Percentiles rank a stretch among this genome's conserved stretches.
phyloP scores from a whole-genome alignment of 805 yeast species.

The Pichia cabralensis region DNA sequence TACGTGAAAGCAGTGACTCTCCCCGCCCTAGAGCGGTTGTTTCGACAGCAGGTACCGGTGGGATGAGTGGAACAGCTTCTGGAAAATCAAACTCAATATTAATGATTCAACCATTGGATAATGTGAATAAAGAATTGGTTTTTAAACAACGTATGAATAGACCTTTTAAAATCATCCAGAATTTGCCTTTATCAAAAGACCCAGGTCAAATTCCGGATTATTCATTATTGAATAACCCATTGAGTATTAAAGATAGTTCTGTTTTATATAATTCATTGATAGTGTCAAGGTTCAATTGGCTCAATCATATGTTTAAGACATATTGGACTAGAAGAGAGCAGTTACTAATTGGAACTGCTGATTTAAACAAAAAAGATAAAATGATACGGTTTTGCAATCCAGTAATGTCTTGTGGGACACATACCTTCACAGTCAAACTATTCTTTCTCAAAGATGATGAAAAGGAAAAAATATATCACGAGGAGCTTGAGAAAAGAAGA shows the following conservation, averaged over 20 bases:
- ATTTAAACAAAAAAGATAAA: constrained; percentile 48
- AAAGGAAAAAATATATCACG: constrained; percentile 35
- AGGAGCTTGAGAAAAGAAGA: constrained; percentile 22
- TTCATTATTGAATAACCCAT: constrained; percentile 50
- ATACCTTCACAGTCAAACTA: constrained; percentile 61
- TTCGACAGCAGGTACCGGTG: too few species aligned
- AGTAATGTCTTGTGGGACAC: constrained; percentile 64
- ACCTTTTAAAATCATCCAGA: constrained; percentile 59
- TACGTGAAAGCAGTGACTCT: too few species aligned
- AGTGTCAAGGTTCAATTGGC: constrained; percentile 62
- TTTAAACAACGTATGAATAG: constrained; percentile 26
- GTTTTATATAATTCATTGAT: constrained; percentile 62
- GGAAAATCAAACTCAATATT: constrained; percentile 7
- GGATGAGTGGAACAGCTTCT: too few species aligned
- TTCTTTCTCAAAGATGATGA: constrained; percentile 82
- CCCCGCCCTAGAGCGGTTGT: too few species aligned
- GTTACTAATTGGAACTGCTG: constrained; percentile 38
- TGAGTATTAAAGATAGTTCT: constrained; percentile 64
- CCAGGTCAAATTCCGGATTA: constrained; percentile 42
- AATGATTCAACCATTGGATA: constrained; percentile 23
- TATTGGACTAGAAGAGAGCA: constrained; percentile 53
- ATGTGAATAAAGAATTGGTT: constrained; percentile 22
- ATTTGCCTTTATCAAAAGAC: constrained; percentile 56
- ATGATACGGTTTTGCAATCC: constrained; percentile 87
- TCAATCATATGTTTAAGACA: constrained; percentile 58